A percentile compares a stretch with the other conserved stretches of the same genome.
phyloP scores from a whole-genome alignment of 768 basidiomycete genomes.

The Mycena maculata region DNA sequence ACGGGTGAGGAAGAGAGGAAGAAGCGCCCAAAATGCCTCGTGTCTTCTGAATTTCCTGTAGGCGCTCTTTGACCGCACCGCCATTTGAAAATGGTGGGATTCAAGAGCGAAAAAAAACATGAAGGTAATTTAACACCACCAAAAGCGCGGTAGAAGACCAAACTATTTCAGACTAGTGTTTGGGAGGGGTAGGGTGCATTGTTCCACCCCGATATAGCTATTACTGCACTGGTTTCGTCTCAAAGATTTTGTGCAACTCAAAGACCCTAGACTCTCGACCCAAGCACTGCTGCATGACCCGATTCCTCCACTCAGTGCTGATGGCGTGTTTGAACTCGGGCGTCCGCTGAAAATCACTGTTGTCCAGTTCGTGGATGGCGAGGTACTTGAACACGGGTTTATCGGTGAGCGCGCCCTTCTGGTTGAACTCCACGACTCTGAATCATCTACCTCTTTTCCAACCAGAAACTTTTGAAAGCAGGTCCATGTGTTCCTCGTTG shows the following conservation, averaged over 20 bases:
- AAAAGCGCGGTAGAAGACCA: too few relatives aligned
- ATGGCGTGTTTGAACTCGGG: conserved; percentile 40
- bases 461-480: conserved; percentile 44
- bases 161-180: too few relatives aligned
- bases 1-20: too few relatives aligned
- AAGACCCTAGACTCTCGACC: conserved; percentile 39
- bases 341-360: conserved; percentile 35
- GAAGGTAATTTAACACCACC: too few relatives aligned
- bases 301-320: conserved; percentile 41
- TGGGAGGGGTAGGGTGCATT: too few relatives aligned
- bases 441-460: conserved; percentile 47
- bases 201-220: too few relatives aligned
- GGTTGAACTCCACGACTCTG: conserved; percentile 39
- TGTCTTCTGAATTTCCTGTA: too few relatives aligned
- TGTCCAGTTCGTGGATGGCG: conserved; percentile 46
- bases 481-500: conserved; percentile 48
- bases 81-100: too few relatives aligned
- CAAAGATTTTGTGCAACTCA: conserved; percentile 39
- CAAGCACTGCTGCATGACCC: conserved; percentile 36
- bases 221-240: too few relatives aligned
- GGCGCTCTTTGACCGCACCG: too few relatives aligned
- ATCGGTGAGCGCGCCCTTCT: conserved; percentile 31
- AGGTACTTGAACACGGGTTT: conserved; percentile 44
- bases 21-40: too few relatives aligned
- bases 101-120: too few relatives aligned